phyloP scores from a whole-genome alignment of 2,329 filamentous ascomycete species.

The Raffaelea ambrosiae region DNA sequence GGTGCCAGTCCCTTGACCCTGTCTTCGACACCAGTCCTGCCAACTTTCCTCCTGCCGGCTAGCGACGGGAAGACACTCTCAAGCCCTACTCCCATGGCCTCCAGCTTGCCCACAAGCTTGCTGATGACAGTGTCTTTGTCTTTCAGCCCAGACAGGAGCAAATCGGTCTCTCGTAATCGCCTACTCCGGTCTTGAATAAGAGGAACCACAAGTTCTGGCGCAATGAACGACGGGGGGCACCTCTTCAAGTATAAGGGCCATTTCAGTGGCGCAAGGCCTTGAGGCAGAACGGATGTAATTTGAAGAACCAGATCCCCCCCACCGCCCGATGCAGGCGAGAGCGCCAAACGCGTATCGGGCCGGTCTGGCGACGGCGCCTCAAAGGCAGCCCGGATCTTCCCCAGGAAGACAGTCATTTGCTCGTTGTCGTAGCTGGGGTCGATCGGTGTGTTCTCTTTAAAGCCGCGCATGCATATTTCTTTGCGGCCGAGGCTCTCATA shows the following conservation, averaged over 20 bases:
- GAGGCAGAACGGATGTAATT: slow-evolving; percentile 51
- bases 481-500: slow-evolving; percentile 52
- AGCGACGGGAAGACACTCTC: slow-evolving; percentile 45
- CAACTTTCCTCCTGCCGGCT: slow-evolving; percentile 34
- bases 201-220: slow-evolving; percentile 42
- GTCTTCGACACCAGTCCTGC: slow-evolving; percentile 33
- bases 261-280: slow-evolving; percentile 50
- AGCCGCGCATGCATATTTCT: slow-evolving; percentile 55
- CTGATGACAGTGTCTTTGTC: slow-evolving; percentile 44
- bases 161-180: slow-evolving; percentile 29
- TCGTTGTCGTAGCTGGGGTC: slow-evolving; percentile 61
- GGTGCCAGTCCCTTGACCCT: slow-evolving; percentile 43
- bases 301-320: slow-evolving; percentile 38
- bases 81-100: slow-evolving; percentile 39
- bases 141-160: slow-evolving; percentile 32
- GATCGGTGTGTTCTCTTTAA: slow-evolving; percentile 58
- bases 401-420: slow-evolving; percentile 59
- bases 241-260: slow-evolving; percentile 57
- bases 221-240: slow-evolving; percentile 30
- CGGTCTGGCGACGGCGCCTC: slow-evolving; percentile 33
- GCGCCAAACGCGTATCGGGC: slow-evolving; percentile 19
- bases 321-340: slow-evolving; percentile 13
- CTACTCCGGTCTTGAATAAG: slow-evolving; percentile 38
- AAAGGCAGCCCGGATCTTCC: slow-evolving; percentile 48
- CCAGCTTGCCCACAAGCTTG: slow-evolving; percentile 45